These are phyloP conservation scores for Pestalotiopsis sp. DNA, from an alignment of 2,329 filamentous ascomycete genomes.

Conservation along the genomic window DNA sequence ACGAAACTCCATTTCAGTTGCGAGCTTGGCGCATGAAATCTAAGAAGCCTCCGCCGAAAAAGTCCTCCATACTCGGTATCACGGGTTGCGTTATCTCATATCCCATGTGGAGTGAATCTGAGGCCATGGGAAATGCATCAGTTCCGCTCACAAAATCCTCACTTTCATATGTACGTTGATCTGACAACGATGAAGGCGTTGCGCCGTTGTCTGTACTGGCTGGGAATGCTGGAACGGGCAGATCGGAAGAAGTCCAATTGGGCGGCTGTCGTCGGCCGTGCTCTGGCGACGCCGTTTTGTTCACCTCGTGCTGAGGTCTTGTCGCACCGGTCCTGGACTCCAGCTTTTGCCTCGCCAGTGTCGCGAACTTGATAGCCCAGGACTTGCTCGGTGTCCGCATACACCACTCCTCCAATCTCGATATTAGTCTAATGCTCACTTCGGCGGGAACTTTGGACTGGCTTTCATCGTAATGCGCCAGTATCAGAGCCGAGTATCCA, in stretches of 20 bases:
- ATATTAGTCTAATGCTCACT: conserved; percentile 30
- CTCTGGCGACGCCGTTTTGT: conserved; percentile 8
- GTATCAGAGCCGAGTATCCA: conserved; percentile 34
- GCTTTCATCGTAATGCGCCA: conserved; percentile 33
- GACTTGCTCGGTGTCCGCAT: conserved; percentile 31
- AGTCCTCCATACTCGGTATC: conserved; percentile 36
- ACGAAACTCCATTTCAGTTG: not conserved
- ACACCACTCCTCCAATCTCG: conserved; percentile 31
- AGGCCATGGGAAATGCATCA: conserved; percentile 14
- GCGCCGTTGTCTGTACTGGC: conserved; percentile 8
- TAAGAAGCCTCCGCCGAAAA: conserved; percentile 34
- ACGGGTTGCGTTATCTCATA: conserved; percentile 25
- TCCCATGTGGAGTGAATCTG: conserved; percentile 7
- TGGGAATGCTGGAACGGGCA: conserved; percentile 9
- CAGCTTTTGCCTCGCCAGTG: conserved; percentile 30
- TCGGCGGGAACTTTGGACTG: conserved; percentile 31
- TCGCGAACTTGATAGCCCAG: conserved; percentile 34
- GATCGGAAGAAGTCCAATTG: conserved; percentile 8
- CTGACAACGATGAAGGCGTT: conserved; percentile 11
- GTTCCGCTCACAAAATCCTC: conserved; percentile 12
- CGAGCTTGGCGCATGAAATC: conserved; percentile 29
- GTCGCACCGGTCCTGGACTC: conserved; percentile 24
- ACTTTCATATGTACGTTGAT: conserved; percentile 11
- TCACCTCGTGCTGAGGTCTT: not conserved
- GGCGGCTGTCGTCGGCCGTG: conserved; percentile 8